Conservation (phyloP, 2,329 filamentous ascomycete genomes). For the Scedosporium minutisporum region DNA sequence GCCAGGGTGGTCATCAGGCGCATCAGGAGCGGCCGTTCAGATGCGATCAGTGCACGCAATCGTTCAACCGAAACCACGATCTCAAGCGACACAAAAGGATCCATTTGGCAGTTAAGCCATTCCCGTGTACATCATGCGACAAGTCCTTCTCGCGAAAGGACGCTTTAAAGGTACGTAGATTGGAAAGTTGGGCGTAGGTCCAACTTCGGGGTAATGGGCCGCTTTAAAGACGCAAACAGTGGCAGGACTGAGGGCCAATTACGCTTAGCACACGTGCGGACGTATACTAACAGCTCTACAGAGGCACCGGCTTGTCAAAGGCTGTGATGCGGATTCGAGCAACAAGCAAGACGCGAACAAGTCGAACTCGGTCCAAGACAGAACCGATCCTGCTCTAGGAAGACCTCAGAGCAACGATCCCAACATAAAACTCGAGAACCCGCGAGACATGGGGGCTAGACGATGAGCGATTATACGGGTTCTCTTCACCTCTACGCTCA, state of each 20-base stretch:
- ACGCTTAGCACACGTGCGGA: too few species aligned
- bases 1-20: slow-evolving; percentile 24
- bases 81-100: slow-evolving; percentile 93
- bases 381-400: background rate
- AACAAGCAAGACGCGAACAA: slow-evolving; percentile 1
- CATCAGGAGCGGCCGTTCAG: slow-evolving; percentile 78
- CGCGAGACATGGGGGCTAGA: background rate
- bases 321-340: slow-evolving; percentile 33
- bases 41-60: slow-evolving; percentile 85
- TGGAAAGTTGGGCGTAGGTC: background rate
- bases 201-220: too few species aligned
- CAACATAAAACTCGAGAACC: background rate
- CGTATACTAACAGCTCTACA: slow-evolving; percentile 17
- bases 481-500: background rate
- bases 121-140: slow-evolving; percentile 81
- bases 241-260: too few species aligned
- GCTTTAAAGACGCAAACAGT: background rate
- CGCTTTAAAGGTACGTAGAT: slow-evolving; percentile 71
- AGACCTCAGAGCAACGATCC: background rate
- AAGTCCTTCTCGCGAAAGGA: slow-evolving; percentile 97
- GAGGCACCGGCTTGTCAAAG: slow-evolving; percentile 56
- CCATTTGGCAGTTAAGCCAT: slow-evolving; percentile 90
- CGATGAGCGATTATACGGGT: background rate
- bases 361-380: background rate
- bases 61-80: slow-evolving; percentile 94